These are phyloP conservation scores for Lathyrus sativus DNA, from an alignment of 306 rosid genomes.

Conservation along the genomic window DNA sequence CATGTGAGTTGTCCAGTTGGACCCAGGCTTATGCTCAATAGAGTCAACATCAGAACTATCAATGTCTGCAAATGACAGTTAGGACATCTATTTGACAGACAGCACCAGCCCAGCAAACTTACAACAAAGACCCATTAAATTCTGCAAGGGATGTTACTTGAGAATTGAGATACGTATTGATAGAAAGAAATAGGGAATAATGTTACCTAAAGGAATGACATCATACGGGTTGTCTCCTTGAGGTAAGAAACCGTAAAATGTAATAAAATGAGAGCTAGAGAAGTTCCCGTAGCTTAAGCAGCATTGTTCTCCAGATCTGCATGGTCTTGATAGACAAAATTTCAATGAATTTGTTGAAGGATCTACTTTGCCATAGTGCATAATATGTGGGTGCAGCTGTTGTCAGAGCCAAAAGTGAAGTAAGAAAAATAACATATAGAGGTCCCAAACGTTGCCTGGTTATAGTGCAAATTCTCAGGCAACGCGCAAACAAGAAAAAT, in stretches of 20 bases:
- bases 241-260: constrained; percentile 84
- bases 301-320: constrained; percentile 81
- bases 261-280: constrained; percentile 71
- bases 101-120: constrained; percentile 36
- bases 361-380: constrained; percentile 77
- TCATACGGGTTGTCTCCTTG: constrained; percentile 81
- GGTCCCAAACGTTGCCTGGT: constrained; percentile 11
- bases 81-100: constrained; percentile 33
- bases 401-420: constrained; percentile 42
- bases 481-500: constrained; percentile 11
- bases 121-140: constrained; percentile 34
- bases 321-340: constrained; percentile 81
- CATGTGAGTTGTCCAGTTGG: constrained; percentile 64
- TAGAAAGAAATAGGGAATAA: constrained; percentile 30
- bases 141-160: constrained; percentile 22
- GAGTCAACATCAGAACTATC: constrained; percentile 44
- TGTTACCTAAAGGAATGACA: constrained; percentile 72
- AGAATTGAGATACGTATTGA: constrained; percentile 9
- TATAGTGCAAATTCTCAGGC: not conserved
- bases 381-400: constrained; percentile 78
- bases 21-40: constrained; percentile 39
- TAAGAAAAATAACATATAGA: constrained; percentile 15
- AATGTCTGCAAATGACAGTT: constrained; percentile 54
- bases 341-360: constrained; percentile 68
- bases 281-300: constrained; percentile 78